These are phyloP conservation scores for Paraconiothyrium sp. DNA, from an alignment of 2,329 filamentous ascomycete genomes.

Conservation along the genomic window DNA sequence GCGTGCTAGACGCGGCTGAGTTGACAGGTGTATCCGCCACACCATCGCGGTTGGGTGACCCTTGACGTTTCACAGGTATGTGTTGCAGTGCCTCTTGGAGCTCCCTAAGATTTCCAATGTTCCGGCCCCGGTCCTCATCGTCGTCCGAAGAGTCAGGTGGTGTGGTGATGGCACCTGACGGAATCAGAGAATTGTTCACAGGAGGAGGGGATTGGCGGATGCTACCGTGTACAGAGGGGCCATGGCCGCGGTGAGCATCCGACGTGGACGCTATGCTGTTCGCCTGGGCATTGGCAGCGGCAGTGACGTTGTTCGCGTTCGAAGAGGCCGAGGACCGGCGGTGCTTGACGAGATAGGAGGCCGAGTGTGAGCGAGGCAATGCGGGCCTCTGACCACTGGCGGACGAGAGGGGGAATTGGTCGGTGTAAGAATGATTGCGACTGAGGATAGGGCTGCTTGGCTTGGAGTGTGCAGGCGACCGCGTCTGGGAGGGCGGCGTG, in stretches of 20 bases:
- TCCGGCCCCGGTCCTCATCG: constrained; percentile 74
- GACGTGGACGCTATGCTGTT: constrained; percentile 34
- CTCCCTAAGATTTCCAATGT: constrained; percentile 64
- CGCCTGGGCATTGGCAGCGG: constrained; percentile 40
- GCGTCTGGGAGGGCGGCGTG: constrained; percentile 75
- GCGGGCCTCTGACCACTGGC: constrained; percentile 53
- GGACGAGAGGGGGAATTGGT: constrained; percentile 47
- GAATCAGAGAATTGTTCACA: constrained; percentile 78
- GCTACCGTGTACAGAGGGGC: constrained; percentile 62
- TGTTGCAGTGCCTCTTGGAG: constrained; percentile 84
- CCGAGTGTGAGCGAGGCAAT: constrained; percentile 65
- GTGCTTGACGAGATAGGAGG: constrained; percentile 69
- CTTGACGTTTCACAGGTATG: constrained; percentile 72
- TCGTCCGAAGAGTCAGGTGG: constrained; percentile 94
- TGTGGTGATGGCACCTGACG: constrained; percentile 85
- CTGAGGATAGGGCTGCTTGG: constrained; percentile 60
- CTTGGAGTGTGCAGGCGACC: constrained; percentile 67
- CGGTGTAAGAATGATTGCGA: constrained; percentile 61
- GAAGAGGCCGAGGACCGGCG: constrained; percentile 65
- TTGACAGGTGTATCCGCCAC: constrained; percentile 29
- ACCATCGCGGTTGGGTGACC: constrained; percentile 62
- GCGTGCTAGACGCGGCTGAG: constrained; percentile 29
- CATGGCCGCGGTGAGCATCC: constrained; percentile 34
- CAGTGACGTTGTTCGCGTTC: constrained; percentile 39
- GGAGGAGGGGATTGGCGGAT: constrained; percentile 87